phyloP scores from a whole-genome alignment of 345 rosid genomes.

The Brassica cretica region DNA sequence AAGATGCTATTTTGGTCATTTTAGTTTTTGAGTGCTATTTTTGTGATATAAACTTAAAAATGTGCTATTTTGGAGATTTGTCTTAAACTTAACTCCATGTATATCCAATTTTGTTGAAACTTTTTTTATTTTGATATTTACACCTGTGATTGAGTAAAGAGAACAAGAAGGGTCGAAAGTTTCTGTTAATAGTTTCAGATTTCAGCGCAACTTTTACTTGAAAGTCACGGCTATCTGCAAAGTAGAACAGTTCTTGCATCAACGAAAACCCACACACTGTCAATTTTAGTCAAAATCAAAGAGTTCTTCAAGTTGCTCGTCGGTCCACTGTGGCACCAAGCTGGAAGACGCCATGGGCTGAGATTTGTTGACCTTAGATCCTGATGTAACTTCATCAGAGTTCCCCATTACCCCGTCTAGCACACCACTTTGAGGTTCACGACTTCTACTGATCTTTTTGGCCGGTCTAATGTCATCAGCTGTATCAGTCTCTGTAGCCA shows the following conservation, averaged over 20 bases:
- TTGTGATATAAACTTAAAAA: too few species aligned
- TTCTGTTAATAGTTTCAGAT: neutral
- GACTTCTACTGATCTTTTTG: slow-evolving; percentile 28
- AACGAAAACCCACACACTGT: neutral
- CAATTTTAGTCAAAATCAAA: slow-evolving; percentile 52
- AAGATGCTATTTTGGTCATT: too few species aligned
- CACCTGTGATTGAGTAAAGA: neutral
- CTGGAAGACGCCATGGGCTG: slow-evolving; percentile 31
- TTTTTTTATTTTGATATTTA: neutral
- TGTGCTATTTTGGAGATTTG: too few species aligned
- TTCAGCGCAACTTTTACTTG: neutral
- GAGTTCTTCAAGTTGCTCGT: slow-evolving; percentile 83
- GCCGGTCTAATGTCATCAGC: slow-evolving; percentile 13
- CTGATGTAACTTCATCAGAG: slow-evolving; percentile 15
- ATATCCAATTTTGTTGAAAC: neutral
- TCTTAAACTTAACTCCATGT: neutral
- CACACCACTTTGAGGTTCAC: slow-evolving; percentile 7
- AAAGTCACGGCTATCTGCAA: neutral
- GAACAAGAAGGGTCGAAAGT: neutral
- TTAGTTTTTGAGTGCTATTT: too few species aligned
- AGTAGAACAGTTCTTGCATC: slow-evolving; percentile 12
- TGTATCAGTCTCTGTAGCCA: slow-evolving; percentile 1
- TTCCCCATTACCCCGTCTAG: slow-evolving; percentile 6
- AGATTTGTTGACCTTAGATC: slow-evolving; percentile 21
- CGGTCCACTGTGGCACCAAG: slow-evolving; percentile 72